phyloP scores from a whole-genome alignment of 805 yeast genomes.

The Kodamaea laetipori region DNA sequence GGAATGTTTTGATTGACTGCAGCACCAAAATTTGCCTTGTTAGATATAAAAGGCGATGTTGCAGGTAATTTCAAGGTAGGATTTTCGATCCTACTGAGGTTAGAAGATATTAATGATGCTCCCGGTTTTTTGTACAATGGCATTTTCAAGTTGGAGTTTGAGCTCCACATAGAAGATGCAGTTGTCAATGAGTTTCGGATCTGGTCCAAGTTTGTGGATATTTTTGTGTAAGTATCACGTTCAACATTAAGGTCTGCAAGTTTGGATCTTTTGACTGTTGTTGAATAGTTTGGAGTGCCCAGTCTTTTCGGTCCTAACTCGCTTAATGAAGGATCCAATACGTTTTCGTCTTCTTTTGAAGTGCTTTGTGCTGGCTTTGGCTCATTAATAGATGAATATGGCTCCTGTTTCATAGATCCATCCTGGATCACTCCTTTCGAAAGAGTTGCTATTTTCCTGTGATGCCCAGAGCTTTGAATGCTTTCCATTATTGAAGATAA shows the following conservation, averaged over 20 bases:
- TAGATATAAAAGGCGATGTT: slow-evolving; percentile 34
- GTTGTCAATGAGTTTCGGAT: slow-evolving; percentile 17
- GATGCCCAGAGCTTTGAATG: slow-evolving; percentile 23
- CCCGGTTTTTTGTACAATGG: slow-evolving; percentile 28
- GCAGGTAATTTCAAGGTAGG: slow-evolving; percentile 22
- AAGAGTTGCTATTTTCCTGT: slow-evolving; percentile 26
- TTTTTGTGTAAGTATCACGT: slow-evolving; percentile 16
- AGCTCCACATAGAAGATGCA: slow-evolving; percentile 14
- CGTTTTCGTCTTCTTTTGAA: slow-evolving; percentile 2
- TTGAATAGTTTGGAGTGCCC: not conserved
- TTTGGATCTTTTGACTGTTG: slow-evolving; percentile 11
- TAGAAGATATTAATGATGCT: not conserved
- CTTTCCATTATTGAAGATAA: slow-evolving; percentile 27
- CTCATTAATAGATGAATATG: not conserved
- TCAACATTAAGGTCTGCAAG: slow-evolving; percentile 9
- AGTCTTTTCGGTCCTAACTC: slow-evolving; percentile 8
- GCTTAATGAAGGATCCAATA: slow-evolving; percentile 10
- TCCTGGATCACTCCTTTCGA: slow-evolving; percentile 21
- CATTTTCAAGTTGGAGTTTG: slow-evolving; percentile 22
- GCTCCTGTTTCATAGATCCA: not conserved
- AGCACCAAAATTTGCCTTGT: slow-evolving; percentile 22
- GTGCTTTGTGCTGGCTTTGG: too few relatives aligned
- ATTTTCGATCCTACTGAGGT: slow-evolving; percentile 13
- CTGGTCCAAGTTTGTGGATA: slow-evolving; percentile 18
- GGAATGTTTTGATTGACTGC: slow-evolving; percentile 9